A percentile compares a stretch with the other conserved stretches of the same genome.
These are phyloP conservation scores for Gregarina niphandrodes DNA, from an alignment of 169 alveolate genomes.

Conservation along the genomic window DNA sequence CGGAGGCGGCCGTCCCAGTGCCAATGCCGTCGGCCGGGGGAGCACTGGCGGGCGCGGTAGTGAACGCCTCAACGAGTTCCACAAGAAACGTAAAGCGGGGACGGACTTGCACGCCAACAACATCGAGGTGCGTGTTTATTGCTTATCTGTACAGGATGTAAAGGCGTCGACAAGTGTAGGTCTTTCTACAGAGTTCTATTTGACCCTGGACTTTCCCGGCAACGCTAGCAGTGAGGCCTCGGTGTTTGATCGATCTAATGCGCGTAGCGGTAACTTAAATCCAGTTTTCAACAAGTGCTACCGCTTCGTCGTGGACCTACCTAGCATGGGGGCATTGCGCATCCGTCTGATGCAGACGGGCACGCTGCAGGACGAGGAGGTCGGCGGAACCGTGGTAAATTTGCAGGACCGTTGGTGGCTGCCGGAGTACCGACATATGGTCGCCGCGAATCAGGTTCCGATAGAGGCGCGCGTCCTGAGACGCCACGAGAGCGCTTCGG, in stretches of 20 bases:
- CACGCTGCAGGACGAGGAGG: constrained; percentile 44
- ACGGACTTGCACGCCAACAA: background rate
- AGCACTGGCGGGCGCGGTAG: no score
- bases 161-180: no score
- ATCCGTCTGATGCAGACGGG: constrained; percentile 48
- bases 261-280: constrained; percentile 42
- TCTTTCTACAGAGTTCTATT: no score
- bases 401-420: constrained; percentile 58
- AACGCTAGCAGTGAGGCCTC: no score
- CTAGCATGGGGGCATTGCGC: constrained; percentile 30
- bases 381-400: constrained; percentile 56
- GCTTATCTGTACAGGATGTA: background rate
- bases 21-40: no score
- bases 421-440: constrained; percentile 37
- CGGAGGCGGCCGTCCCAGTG: no score
- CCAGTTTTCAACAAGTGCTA: constrained; percentile 57
- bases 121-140: background rate
- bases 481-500: no score
- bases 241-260: constrained; percentile 34
- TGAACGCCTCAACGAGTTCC: no score
- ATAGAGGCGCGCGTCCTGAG: background rate
- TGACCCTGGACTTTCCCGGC: background rate
- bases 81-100: no score
- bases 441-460: constrained; percentile 2
- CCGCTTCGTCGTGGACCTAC: constrained; percentile 51